phyloP scores from a whole-genome alignment of 2,329 filamentous ascomycete genomes.

The Alternaria brassicae region DNA sequence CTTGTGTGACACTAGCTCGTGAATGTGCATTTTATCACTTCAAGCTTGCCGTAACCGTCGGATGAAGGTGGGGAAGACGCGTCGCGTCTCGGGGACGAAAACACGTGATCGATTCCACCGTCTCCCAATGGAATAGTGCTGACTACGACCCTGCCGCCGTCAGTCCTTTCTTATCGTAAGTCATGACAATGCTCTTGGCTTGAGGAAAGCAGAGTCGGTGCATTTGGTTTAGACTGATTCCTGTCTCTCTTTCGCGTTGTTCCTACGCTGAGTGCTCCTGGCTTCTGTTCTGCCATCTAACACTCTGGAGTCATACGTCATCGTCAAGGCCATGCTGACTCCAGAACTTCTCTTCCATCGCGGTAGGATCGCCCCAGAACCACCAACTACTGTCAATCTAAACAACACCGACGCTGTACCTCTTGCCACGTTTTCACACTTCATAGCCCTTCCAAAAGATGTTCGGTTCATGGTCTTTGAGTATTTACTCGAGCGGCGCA shows the following conservation, averaged over 20 bases:
- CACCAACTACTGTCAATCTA: background rate
- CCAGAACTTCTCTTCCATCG: background rate
- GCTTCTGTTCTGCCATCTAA: background rate
- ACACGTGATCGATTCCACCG: slow-evolving; percentile 7
- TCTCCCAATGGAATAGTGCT: slow-evolving; percentile 3
- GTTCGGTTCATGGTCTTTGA: slow-evolving; percentile 1
- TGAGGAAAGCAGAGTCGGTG: background rate
- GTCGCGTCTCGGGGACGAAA: slow-evolving; percentile 14
- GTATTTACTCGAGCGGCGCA: background rate
- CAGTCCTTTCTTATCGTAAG: background rate
- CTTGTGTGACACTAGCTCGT: background rate
- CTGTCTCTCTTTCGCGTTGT: background rate
- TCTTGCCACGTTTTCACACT: background rate
- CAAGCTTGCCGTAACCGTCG: background rate
- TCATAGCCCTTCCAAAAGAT: background rate
- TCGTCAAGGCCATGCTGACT: background rate
- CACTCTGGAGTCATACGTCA: background rate
- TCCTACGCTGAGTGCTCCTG: background rate
- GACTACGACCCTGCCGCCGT: background rate
- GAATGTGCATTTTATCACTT: background rate
- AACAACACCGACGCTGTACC: background rate
- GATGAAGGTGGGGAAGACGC: slow-evolving; percentile 8
- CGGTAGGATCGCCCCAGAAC: background rate
- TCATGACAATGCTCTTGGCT: background rate
- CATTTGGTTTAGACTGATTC: background rate